A percentile compares a stretch with the other conserved stretches of the same genome.
phyloP scores from a whole-genome alignment of 768 basidiomycete species.

The Collybia sordida region DNA sequence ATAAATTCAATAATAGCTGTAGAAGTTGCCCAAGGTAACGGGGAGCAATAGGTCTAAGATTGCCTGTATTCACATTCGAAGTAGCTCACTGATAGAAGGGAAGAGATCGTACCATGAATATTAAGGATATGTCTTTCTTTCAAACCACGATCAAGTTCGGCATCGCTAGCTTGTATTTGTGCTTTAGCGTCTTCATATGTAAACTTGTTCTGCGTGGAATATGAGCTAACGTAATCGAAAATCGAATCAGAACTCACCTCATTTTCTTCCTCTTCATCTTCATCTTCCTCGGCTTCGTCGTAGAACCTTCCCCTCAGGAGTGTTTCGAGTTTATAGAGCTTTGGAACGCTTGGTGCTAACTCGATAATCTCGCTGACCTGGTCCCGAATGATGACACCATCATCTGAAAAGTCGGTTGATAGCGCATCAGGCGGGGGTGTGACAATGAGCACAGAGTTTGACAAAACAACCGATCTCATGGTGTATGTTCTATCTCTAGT shows the following conservation, averaged over 20 bases:
- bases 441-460: conserved; percentile 82
- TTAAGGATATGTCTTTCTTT: conserved; percentile 69
- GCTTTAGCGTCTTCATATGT: conserved; percentile 62
- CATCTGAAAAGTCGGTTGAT: conserved; percentile 27
- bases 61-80: conserved; percentile 39
- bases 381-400: conserved; percentile 70
- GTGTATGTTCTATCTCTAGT: conserved; percentile 78
- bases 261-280: conserved; percentile 19
- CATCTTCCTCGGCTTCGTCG: conserved; percentile 61
- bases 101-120: conserved; percentile 54
- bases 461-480: conserved; percentile 83
- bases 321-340: conserved; percentile 60
- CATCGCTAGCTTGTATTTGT: conserved; percentile 81
- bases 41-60: conserved; percentile 71
- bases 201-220: conserved; percentile 21
- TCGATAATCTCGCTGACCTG: conserved; percentile 85
- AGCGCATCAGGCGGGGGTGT: conserved; percentile 43
- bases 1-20: conserved; percentile 69
- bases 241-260: conserved; percentile 7
- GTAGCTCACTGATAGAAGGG: not conserved
- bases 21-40: conserved; percentile 69
- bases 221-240: not conserved
- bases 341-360: conserved; percentile 74
- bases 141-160: conserved; percentile 65
- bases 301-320: conserved; percentile 69